Percentiles rank a stretch among this genome's conserved stretches.
Conservation (phyloP, 176 grass and related monocot genomes). For the Poa pratensis region DNA sequence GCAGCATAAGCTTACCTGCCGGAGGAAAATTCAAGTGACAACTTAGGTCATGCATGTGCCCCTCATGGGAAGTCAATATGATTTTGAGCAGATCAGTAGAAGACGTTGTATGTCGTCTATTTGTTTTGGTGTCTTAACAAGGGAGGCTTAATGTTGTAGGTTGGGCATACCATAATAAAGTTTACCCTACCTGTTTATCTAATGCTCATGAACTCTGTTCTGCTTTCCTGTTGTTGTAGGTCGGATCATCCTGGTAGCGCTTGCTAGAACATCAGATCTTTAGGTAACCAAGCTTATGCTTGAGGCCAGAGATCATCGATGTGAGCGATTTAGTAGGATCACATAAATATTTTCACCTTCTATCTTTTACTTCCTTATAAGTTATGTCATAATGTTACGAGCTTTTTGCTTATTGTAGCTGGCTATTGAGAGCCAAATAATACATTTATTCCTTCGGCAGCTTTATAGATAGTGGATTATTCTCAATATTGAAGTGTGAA, state of each 20-base stretch:
- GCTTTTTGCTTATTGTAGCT: not conserved
- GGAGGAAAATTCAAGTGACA: too few species aligned
- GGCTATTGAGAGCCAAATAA: not conserved
- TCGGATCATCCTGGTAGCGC: not conserved
- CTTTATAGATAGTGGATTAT: not conserved
- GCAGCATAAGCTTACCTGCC: too few species aligned
- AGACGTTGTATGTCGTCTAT: too few species aligned
- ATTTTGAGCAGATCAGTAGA: too few species aligned
- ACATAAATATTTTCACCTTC: slow-evolving; percentile 4
- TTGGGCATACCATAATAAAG: not conserved
- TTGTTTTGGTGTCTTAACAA: too few species aligned
- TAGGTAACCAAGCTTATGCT: not conserved
- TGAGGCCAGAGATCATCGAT: not conserved
- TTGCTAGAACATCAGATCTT: not conserved
- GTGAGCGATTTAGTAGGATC: not conserved
- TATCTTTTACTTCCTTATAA: not conserved
- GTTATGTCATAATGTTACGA: not conserved
- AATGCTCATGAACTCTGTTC: not conserved
- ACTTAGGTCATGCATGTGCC: too few species aligned
- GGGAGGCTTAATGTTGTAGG: too few species aligned
- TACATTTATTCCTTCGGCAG: not conserved
- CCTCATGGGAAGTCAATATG: too few species aligned
- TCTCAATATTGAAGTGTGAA: not conserved
- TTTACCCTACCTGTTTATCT: not conserved
- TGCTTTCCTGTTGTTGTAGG: not conserved